Conservation (phyloP, 2,329 filamentous ascomycete genomes). For the Lojkania enalia region DNA sequence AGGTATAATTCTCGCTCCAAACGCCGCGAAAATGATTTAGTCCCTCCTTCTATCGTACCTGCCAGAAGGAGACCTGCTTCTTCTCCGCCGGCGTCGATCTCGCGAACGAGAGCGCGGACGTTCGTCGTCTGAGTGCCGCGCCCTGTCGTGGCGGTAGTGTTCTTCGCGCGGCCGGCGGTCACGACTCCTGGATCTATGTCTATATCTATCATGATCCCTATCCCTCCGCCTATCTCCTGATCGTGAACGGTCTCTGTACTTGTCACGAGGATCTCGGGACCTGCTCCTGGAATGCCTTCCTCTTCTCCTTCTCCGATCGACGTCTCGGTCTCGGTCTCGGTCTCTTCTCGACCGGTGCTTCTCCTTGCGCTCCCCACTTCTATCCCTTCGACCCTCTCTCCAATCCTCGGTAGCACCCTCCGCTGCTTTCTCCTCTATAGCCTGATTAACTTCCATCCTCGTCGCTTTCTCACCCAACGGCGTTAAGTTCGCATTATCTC, state of each 20-base stretch:
- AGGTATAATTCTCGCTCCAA: too few species aligned
- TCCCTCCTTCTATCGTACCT: conserved; percentile 14
- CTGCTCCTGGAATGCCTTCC: conserved; percentile 32
- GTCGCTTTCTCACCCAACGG: conserved; percentile 59
- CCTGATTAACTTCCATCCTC: conserved; percentile 60
- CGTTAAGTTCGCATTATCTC: conserved; percentile 65
- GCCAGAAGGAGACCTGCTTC: conserved; percentile 23
- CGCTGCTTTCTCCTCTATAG: conserved; percentile 54
- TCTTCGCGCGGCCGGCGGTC: conserved; percentile 31
- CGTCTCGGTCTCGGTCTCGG: conserved; percentile 26
- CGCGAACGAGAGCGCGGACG: conserved; percentile 26
- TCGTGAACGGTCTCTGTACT: conserved; percentile 32
- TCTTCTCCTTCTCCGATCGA: conserved; percentile 15
- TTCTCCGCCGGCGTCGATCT: conserved; percentile 34
- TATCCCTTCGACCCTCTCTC: not conserved
- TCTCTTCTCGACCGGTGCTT: conserved; percentile 32
- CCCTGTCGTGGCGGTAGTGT: conserved; percentile 24
- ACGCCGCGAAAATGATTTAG: too few species aligned
- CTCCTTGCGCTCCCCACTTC: conserved; percentile 1
- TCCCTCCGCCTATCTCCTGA: conserved; percentile 33
- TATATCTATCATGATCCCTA: conserved; percentile 34
- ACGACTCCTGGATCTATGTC: conserved; percentile 35
- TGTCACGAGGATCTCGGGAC: conserved; percentile 34
- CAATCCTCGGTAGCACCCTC: not conserved
- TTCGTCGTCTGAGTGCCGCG: conserved; percentile 26